Evolutionary conservation across 768 basidiomycete species (phyloP).

Genomic region (Pholiota microspora): DNA sequence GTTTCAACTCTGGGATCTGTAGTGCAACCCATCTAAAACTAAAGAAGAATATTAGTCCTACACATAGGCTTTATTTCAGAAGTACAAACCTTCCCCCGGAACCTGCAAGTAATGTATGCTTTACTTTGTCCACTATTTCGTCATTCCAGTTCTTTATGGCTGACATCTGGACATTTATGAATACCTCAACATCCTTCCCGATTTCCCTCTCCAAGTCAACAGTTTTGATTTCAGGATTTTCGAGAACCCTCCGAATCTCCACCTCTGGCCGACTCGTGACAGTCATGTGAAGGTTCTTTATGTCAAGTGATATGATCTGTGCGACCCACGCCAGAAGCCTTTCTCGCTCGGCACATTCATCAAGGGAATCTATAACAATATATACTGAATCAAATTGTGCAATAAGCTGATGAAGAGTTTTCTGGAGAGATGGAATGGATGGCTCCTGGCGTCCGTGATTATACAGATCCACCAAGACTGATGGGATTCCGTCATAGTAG

Average conservation of each 20-base stretch:
- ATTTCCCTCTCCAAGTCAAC: background rate
- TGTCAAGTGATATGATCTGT: background rate
- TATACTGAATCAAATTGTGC: too few species aligned
- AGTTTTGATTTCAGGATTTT: background rate
- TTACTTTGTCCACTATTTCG: background rate
- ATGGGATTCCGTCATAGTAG: background rate
- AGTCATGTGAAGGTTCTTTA: background rate
- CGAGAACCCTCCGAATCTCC: too few species aligned
- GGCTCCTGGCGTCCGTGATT: background rate
- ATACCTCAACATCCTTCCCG: background rate
- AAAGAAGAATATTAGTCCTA: too few species aligned
- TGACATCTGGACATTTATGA: background rate
- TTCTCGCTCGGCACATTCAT: background rate
- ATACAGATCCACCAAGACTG: background rate
- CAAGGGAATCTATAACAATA: background rate
- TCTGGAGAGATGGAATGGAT: background rate
- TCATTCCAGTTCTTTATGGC: background rate
- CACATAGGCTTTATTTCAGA: background rate
- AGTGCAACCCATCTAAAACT: background rate
- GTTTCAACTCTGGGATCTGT: background rate
- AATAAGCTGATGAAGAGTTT: background rate
- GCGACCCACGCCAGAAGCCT: background rate
- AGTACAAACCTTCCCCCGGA: background rate
- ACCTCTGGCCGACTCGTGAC: background rate
- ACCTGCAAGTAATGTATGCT: background rate